Evolutionary conservation across 148 eudicot species (phyloP), one percentile per base, ranked within the genome.

Genomic region (Chenopodium formosanum): DNA sequence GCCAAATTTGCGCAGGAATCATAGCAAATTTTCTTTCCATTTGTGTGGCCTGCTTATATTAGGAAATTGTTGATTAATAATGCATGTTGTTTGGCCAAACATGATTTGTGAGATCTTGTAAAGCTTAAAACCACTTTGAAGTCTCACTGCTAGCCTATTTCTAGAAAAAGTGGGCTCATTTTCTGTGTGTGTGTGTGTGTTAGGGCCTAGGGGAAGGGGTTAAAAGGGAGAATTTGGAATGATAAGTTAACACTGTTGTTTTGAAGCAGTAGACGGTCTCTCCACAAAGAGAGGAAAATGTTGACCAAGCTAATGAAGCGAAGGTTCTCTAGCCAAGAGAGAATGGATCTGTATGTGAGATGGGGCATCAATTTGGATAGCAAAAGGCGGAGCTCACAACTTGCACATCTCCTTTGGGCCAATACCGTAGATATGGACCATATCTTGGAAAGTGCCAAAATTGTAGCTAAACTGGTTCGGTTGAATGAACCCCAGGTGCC

Each of bases 361-460:
- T 97, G 99, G 99, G 97, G 94, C 19, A 91, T 94, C 82, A 84
- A 82, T 74, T 83, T 91, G 77, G 87, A 90, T 64, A 83, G 90
- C 56, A 97, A 94, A 74, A 80, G 80, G 40, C 87, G 99, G 81
- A 88, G 98, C 84, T 84, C 86, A 34, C 93, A 94, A 85, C 84
- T 94, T 44, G 92, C 91, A 53, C 82, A 86, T 48, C 88, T 79
- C 16, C 82, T 94, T 50, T 97, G 99, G 99, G 85, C 83, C 3
- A 82, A 88, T 40, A 79, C 85, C 12, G 81, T 80, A 37, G 93
- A 91, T 74, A 83, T 91, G 86, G 89, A 91, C 78, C 94, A 91
- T 86, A 85, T 97, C 74, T 75, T 83, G 40, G 91, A 92, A 44
- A 94, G 99, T 73, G 94, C 98, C 73, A 73, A 85, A 50, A 65